These are phyloP conservation scores for Lizonia empirigonia DNA, from an alignment of 2,329 filamentous ascomycete species.

Conservation along the genomic window DNA sequence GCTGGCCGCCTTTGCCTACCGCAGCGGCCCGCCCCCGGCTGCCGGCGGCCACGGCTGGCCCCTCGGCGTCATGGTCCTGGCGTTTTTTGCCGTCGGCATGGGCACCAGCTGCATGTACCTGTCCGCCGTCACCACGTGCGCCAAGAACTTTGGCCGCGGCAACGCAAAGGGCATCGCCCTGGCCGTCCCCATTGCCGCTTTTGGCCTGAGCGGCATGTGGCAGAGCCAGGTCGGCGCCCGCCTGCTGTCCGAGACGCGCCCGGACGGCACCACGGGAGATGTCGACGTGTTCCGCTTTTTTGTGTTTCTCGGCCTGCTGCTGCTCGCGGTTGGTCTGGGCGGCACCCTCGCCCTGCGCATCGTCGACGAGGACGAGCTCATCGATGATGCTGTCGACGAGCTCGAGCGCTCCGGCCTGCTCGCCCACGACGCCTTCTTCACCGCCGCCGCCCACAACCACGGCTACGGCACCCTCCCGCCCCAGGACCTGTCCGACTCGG, in stretches of 20 bases:
- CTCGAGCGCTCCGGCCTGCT: conserved; percentile 87
- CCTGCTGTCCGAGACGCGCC: conserved; percentile 71
- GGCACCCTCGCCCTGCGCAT: conserved; percentile 77
- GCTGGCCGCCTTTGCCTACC: conserved; percentile 79
- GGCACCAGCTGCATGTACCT: conserved; percentile 91
- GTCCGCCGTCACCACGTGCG: conserved; percentile 88
- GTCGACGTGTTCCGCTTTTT: conserved; percentile 85
- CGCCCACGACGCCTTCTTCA: conserved; percentile 75
- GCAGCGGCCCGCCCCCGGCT: conserved; percentile 60
- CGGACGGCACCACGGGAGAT: conserved; percentile 65
- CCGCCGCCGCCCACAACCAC: conserved; percentile 58
- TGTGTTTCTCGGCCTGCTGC: conserved; percentile 76
- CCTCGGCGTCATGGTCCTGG: conserved; percentile 80
- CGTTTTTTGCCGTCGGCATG: conserved; percentile 81
- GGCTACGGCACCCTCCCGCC: conserved; percentile 68
- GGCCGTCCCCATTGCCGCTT: conserved; percentile 87
- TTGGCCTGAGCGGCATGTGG: conserved; percentile 95
- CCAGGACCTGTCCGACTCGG: conserved; percentile 54
- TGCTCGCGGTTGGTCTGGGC: conserved; percentile 72
- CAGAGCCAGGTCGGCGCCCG: conserved; percentile 85
- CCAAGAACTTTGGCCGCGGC: conserved; percentile 95
- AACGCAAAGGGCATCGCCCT: conserved; percentile 87
- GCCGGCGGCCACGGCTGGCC: conserved; percentile 66
- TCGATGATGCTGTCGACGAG: conserved; percentile 88
- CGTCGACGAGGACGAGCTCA: conserved; percentile 83